Evolutionary conservation across 208 protist species (phyloP), one percentile per base, ranked within the genome.

Genomic region (Vickermania ingenoplastis): DNA sequence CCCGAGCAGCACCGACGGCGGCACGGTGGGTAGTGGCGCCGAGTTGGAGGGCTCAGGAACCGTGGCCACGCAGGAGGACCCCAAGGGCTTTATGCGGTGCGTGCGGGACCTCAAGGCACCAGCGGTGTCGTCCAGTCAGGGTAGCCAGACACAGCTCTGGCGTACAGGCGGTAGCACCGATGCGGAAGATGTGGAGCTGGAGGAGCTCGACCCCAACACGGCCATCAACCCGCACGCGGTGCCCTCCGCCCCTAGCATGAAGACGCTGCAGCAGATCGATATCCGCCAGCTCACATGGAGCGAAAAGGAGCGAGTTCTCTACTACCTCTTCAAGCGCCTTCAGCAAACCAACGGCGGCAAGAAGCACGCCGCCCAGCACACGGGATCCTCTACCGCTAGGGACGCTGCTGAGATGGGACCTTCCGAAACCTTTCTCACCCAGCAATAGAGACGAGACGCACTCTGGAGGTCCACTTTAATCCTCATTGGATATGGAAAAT

Each of bases 241-340:
- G 30, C 81, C 79, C 2, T 76, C 31, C 36, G 72, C 66, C 7
- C 73, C 75, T 0, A 79, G 71, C 17, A 61, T 79, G 63, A 74
- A 76, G 51, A 79, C 87, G 31, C 58, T 86, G 0, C 75, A 80
- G 45, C 54, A 61, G 1, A 68, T 92, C 21, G 83, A 96, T 26
- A 83, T 96, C n/a, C 61, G 64, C 1, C 63, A 86, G 21, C 62
- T 96, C 11, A 73, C 69, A 31, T 96, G 91, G 91, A 62, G 52
- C 1, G 88, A 96, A 25, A 96, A 95, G 75, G 91, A 96, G 71
- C 81, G 89, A 0, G 88, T 96, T 0, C 59, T 96, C 17, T 78
- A 78, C 36, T 57, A 79, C 21, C 79, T 96, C 1, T 94, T 94
- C 53, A 83, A 88, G 61, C 73, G 75, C 2, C 69, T 94, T 0